Conservation (phyloP, 495 filamentous ascomycete genomes). For the Talaromyces ruber region DNA sequence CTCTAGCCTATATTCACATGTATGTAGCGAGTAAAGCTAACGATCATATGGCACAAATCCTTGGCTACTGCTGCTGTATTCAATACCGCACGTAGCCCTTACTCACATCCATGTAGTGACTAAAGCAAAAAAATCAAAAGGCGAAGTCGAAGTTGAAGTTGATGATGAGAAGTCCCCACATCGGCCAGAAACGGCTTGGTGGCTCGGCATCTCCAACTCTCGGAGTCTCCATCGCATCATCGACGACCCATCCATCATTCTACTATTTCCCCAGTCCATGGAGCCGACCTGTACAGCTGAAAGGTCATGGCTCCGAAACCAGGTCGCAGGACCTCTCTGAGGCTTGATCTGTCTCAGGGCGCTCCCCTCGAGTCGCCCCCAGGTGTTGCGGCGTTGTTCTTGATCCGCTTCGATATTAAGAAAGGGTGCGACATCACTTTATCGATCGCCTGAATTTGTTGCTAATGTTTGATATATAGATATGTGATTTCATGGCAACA, state of each 20-base stretch:
- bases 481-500: conserved; percentile 84
- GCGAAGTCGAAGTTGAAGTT: too few species aligned
- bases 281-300: conserved; percentile 7
- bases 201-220: conserved; percentile 11
- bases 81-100: too few species aligned
- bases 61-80: too few species aligned
- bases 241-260: not conserved
- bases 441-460: not conserved
- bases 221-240: not conserved
- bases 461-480: conserved; percentile 24
- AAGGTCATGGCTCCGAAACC: conserved; percentile 23
- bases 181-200: not conserved
- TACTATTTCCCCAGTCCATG: conserved; percentile 10
- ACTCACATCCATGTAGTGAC: too few species aligned
- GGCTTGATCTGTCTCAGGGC: conserved; percentile 27
- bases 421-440: conserved; percentile 47
- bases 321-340: conserved; percentile 20
- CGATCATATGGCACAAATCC: too few species aligned
- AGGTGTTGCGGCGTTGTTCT: conserved; percentile 72
- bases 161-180: not conserved
- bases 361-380: conserved; percentile 41
- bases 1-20: too few species aligned
- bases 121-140: too few species aligned
- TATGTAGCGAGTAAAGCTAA: too few species aligned
- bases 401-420: conserved; percentile 81